Evolutionary conservation across 106 monocot species (phyloP), one percentile per base, ranked within the genome.

Genomic region (Platanthera zijinensis): DNA sequence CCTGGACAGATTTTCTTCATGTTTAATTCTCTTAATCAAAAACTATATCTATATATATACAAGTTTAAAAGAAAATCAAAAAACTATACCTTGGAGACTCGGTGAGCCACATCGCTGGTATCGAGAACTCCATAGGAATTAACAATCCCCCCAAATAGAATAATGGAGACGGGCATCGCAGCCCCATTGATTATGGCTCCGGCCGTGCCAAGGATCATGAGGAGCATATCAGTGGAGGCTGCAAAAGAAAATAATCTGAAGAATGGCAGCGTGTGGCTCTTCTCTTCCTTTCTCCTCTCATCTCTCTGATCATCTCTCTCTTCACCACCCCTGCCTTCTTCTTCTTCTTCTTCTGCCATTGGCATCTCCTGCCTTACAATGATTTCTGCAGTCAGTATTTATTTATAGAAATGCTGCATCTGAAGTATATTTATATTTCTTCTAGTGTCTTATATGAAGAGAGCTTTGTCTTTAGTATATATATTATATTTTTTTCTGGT

Each of bases 181-280:
- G 59, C 17, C 17, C 76, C 76, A 21, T 76, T 76, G 8, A 3
- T 61, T 1, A 76, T 48, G 14, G 76, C 76, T 61, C 76, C 76
- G 21, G 56, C 19, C 5, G 61, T 18, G 64, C 78, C 78, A 2
- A 69, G 50, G 13, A 52, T 47, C 78, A 78, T 78, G 6, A 78
- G 50, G 50, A 19, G 5, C 21, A 68, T 10, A 45, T 78, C 78
- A 32, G 30, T 52, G 51, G 78, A 78, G 50, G 69, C 78, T 69
- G 69, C 69, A 32, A 78, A 69, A 17, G 52, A 14, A 50, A 78
- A 78, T 22, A 78, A 19, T 21, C 25, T 78, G 78, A 69, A 78
- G 15, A 52, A 78, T 2, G 78, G 78, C 9, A 78, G 32, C 8
- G 51, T 28, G 13, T 39, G n/a, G 28, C 10, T 53, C 17, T 62